phyloP scores from a whole-genome alignment of 2,329 filamentous ascomycete species.

The Xylariales sp. region DNA sequence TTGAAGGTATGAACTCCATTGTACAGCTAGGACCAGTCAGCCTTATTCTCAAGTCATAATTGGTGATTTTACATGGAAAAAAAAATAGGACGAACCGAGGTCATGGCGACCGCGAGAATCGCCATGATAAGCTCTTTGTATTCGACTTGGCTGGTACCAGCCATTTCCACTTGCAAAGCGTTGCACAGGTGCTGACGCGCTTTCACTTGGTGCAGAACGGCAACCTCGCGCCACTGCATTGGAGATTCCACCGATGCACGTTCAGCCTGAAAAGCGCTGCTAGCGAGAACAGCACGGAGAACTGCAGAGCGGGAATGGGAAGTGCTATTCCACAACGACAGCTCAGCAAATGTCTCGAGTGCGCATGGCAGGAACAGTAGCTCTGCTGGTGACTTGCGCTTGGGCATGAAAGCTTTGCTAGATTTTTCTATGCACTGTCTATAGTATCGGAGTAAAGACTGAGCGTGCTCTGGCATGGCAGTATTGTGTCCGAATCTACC shows the following conservation, averaged over 20 bases:
- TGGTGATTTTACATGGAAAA: neutral
- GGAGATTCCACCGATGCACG: constrained; percentile 5
- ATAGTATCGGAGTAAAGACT: constrained; percentile 22
- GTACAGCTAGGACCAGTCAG: constrained; percentile 4
- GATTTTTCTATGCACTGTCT: constrained; percentile 22
- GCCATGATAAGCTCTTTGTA: constrained; percentile 42
- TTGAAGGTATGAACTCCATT: constrained; percentile 9
- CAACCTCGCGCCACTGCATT: constrained; percentile 23
- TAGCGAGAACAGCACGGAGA: constrained; percentile 34
- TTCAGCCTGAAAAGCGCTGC: constrained; percentile 33
- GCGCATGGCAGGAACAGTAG: constrained; percentile 36
- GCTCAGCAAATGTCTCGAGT: constrained; percentile 34
- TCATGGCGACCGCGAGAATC: constrained; percentile 25
- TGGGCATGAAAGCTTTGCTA: constrained; percentile 21
- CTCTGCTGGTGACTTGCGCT: constrained; percentile 38
- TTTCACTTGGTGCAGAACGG: constrained; percentile 20
- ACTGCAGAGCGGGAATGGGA: constrained; percentile 31
- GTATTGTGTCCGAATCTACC: neutral
- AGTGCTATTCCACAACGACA: constrained; percentile 33
- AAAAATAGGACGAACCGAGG: constrained; percentile 12
- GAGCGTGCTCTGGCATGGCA: constrained; percentile 15
- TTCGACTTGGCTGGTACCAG: constrained; percentile 28
- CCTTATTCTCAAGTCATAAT: neutral
- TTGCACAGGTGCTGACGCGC: constrained; percentile 27
- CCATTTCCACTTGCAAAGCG: constrained; percentile 26